Base-by-base conservation (phyloP, 805 yeast genomes). In the Starmerella sirachaensis region DNA sequence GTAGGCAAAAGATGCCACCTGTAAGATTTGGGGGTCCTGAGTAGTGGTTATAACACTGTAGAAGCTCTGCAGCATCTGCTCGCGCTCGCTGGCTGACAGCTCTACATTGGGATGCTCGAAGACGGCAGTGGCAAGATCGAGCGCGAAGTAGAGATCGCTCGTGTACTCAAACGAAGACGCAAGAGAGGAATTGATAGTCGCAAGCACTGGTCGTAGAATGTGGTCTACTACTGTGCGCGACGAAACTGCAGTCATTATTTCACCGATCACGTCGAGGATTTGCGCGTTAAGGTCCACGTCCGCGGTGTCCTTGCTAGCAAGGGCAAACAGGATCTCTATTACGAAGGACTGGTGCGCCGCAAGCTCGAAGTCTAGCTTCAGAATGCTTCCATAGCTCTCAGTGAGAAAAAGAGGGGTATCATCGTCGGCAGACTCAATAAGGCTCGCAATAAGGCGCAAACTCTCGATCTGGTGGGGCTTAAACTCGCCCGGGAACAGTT, bases 1-100 rank as follows among this genome's bases (percentile, higher is more conserved):
- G 49, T 80, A 74, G 4, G 78, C 75, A 43, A 80, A 88, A 0
- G 88, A 79, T 2, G 85, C 77, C 9, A 74, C 62, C 58, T 85
- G 94, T 22, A 85, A 56, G 7, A 83, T 68, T 51, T 78, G 84
- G 48, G 80, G 82, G 55, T 85, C 95, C n/a, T 57, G 61, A 0
- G 84, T 67, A 4, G 46, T 42, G 16, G 23, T 53, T 9, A 79
- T 53, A 20, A 78, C 68, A 3, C 65, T 58, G 19, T 69, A 63
- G 30, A 79, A 60, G 11, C 75, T 50, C 4, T 42, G 40, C 18
- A 58, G 41, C 22, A 52, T 40, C 10, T 38, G 39, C 19, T 43
- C 41, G 12, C 46, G 41, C 23, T 55, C 48, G 10, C 30, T 31
- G 4, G 31, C 35, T 1, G 58, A 47, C 13, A 56, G 27, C 29